These are phyloP conservation scores for Chenopodium formosanum DNA, from an alignment of 148 eudicot genomes.

Conservation along the genomic window DNA sequence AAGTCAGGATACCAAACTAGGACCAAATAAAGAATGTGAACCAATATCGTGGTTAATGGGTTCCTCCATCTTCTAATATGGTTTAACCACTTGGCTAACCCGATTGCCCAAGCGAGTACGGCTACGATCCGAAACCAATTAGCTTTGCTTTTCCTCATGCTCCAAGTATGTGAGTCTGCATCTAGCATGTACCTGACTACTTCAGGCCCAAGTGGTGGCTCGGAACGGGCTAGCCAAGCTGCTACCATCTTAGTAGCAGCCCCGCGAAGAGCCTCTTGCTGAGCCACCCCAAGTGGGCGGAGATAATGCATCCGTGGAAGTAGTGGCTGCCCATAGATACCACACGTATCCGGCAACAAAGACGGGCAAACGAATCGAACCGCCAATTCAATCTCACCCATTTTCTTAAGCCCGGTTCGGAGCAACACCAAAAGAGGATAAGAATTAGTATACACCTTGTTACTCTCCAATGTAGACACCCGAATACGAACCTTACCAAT, in stretches of 20 bases:
- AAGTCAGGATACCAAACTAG: constrained; percentile 94
- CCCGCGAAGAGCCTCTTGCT: constrained; percentile 84
- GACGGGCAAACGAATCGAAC: constrained; percentile 82
- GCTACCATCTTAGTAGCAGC: constrained; percentile 91
- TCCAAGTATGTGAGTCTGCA: constrained; percentile 89
- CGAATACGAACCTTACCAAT: constrained; percentile 86
- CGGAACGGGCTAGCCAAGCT: constrained; percentile 74
- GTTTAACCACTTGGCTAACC: constrained; percentile 89
- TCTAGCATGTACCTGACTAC: constrained; percentile 87
- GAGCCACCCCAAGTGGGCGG: constrained; percentile 88
- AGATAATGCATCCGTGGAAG: constrained; percentile 91
- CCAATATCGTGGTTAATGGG: constrained; percentile 74
- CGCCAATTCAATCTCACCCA: constrained; percentile 93
- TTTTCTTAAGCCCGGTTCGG: constrained; percentile 71
- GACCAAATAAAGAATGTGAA: constrained; percentile 81
- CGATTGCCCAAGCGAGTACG: constrained; percentile 83
- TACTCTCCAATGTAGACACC: constrained; percentile 84
- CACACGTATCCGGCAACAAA: constrained; percentile 77
- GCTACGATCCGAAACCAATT: constrained; percentile 92
- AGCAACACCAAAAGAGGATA: constrained; percentile 71
- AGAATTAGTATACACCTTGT: constrained; percentile 78
- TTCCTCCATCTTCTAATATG: constrained; percentile 78
- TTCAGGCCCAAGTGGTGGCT: constrained; percentile 88
- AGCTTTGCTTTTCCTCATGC: constrained; percentile 94
- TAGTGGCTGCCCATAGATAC: constrained; percentile 77